Evolutionary conservation across 257 asterid genomes (phyloP), one percentile per base, ranked within the genome.

Genomic region (Nicotiana knightiana): DNA sequence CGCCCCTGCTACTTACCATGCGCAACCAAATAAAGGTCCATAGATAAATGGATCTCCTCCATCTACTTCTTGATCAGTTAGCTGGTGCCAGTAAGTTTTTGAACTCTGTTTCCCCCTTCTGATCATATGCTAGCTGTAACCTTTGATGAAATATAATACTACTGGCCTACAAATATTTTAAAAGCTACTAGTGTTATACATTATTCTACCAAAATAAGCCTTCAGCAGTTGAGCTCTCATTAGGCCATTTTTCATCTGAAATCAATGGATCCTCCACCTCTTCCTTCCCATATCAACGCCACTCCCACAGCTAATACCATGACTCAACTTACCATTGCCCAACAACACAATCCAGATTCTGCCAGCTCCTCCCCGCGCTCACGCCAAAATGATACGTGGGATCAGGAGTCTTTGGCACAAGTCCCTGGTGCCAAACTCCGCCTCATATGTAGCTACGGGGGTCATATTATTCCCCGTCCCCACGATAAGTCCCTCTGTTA

Each of bases 401-500:
- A 92, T 59, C 80, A 75, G 28, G 94, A 89, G 81, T 85, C 87
- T 8, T 87, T 84, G 16, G 88, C 90, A 0, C 87, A 75, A 16
- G 83, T 88, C 35, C 91, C 91, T 3, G 89, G 88, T 53, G 86
- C 96, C 71, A 93, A 91, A 85, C 89, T 93, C 81, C 93, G 97
- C 67, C 88, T 93, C 33, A 89, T 91, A 91, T 93, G 97, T 83
- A 90, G 97, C 90, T 93, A 87, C 54, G 93, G 93, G 5, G 97
- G 97, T 30, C 97, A 93, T 88, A 92, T 93, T 82, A 89, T 93
- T 81, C 97, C 97, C 79, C 94, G 95, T 35, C 97, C 93, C 28
- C 93, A 92, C 59, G 93, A 93, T 85, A 92, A 91, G 81, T 85
- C 97, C 81, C 90, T 93, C 58, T 88, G 93, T 84, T 93, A 93